A percentile compares a stretch with the other conserved stretches of the same genome.
These are phyloP conservation scores for Ulmus americana DNA, from an alignment of 331 rosid genomes.

Conservation along the genomic window DNA sequence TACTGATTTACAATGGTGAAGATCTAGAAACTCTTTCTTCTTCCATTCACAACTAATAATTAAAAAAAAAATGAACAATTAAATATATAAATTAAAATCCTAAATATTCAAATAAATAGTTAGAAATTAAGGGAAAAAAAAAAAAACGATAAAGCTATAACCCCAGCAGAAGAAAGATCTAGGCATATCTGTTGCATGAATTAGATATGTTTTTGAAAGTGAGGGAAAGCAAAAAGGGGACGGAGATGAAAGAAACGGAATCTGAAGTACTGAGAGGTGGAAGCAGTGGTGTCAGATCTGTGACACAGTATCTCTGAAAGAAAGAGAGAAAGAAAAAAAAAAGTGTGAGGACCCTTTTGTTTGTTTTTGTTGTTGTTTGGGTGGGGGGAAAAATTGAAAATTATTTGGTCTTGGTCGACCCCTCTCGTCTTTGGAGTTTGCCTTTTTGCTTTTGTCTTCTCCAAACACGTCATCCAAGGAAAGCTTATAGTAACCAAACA, in stretches of 20 bases:
- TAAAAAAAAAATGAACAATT: too few relatives aligned
- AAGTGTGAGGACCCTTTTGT: not conserved
- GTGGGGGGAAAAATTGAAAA: not conserved
- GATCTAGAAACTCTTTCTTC: too few relatives aligned
- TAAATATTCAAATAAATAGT: too few relatives aligned
- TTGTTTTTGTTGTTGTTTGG: not conserved
- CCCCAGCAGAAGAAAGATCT: not conserved
- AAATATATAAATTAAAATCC: too few relatives aligned
- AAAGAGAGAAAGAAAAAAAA: too few relatives aligned
- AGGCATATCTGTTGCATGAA: conserved; percentile 22
- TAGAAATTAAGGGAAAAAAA: not conserved
- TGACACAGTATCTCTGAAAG: conserved; percentile 8
- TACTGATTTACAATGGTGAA: too few relatives aligned
- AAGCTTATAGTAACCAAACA: conserved; percentile 42
- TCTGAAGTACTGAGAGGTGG: conserved; percentile 27
- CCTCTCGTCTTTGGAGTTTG: conserved; percentile 45
- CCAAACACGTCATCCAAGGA: conserved; percentile 48
- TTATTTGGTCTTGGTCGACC: conserved; percentile 5
- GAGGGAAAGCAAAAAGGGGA: conserved; percentile 2
- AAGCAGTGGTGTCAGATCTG: conserved; percentile 47
- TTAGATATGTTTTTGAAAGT: not conserved
- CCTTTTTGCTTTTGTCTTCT: conserved; percentile 65
- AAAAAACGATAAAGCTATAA: not conserved
- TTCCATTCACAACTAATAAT: too few relatives aligned
- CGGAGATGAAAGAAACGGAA: conserved; percentile 36